These are phyloP conservation scores for Xerophyta viscosa DNA, from an alignment of 106 monocot genomes.

Conservation along the genomic window DNA sequence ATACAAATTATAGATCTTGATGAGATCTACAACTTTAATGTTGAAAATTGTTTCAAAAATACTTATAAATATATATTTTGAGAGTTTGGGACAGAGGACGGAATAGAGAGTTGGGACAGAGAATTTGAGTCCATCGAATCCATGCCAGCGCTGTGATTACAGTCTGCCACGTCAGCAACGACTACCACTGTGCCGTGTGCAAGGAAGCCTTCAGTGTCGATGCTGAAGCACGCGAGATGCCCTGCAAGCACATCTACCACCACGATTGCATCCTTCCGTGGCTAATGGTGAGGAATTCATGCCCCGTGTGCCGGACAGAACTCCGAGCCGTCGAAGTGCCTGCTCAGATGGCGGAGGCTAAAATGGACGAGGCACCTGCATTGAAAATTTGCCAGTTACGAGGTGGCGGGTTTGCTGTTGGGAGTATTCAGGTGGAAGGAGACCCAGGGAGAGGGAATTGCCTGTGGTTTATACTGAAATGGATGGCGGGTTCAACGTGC, in stretches of 20 bases:
- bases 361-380: slow-evolving; percentile 34
- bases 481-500: slow-evolving; percentile 43
- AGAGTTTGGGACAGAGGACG: too few species aligned
- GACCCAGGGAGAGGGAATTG: slow-evolving; percentile 31
- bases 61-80: too few species aligned
- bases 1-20: too few species aligned
- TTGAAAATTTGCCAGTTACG: slow-evolving; percentile 66
- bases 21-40: too few species aligned
- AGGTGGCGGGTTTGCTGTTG: slow-evolving; percentile 57
- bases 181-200: slow-evolving; percentile 30
- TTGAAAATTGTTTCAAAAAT: too few species aligned
- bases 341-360: neutral
- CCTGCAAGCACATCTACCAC: slow-evolving; percentile 36
- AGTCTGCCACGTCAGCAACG: neutral
- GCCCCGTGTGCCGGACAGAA: slow-evolving; percentile 25
- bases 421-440: slow-evolving; percentile 31
- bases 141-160: slow-evolving; percentile 23
- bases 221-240: slow-evolving; percentile 26
- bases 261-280: slow-evolving; percentile 32
- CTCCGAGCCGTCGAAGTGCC: slow-evolving; percentile 2
- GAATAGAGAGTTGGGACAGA: too few species aligned
- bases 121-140: too few species aligned
- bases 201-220: slow-evolving; percentile 28
- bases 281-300: slow-evolving; percentile 23
- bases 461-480: slow-evolving; percentile 59